Conservation (phyloP, 768 basidiomycete species). For the Trametopsis cervina region DNA sequence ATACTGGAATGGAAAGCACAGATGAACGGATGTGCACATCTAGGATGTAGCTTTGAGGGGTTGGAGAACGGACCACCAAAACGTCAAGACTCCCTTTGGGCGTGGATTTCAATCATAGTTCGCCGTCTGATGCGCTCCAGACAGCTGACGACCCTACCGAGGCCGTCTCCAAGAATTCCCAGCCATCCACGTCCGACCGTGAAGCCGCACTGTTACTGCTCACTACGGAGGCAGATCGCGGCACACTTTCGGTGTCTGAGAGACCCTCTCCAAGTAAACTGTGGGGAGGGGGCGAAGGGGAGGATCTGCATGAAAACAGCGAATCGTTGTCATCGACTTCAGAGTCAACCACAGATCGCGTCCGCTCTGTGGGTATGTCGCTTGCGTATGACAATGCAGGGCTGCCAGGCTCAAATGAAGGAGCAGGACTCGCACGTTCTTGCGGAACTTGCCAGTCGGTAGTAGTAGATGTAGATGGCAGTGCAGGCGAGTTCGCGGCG, state of each 20-base stretch:
- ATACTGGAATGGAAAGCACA: too few species aligned
- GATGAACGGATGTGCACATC: too few species aligned
- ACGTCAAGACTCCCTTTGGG: too few species aligned
- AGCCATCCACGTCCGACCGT: background rate
- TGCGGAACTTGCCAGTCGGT: background rate
- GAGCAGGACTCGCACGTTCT: background rate
- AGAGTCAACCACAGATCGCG: background rate
- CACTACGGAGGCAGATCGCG: constrained; percentile 6
- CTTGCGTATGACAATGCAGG: background rate
- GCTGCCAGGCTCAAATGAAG: too few species aligned
- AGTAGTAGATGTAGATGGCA: too few species aligned
- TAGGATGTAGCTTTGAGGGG: too few species aligned
- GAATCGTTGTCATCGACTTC: background rate
- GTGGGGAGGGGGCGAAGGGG: too few species aligned
- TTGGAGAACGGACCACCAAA: too few species aligned
- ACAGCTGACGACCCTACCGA: background rate
- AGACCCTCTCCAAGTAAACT: background rate
- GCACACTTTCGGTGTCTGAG: constrained; percentile 1
- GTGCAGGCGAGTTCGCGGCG: too few species aligned
- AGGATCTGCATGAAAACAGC: background rate
- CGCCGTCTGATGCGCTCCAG: background rate
- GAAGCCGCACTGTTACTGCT: constrained; percentile 1
- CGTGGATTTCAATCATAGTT: too few species aligned
- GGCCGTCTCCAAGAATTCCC: background rate
- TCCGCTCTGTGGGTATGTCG: background rate